phyloP scores from a whole-genome alignment of 2,329 filamentous ascomycete genomes.

The Simplicillium aogashimaense region DNA sequence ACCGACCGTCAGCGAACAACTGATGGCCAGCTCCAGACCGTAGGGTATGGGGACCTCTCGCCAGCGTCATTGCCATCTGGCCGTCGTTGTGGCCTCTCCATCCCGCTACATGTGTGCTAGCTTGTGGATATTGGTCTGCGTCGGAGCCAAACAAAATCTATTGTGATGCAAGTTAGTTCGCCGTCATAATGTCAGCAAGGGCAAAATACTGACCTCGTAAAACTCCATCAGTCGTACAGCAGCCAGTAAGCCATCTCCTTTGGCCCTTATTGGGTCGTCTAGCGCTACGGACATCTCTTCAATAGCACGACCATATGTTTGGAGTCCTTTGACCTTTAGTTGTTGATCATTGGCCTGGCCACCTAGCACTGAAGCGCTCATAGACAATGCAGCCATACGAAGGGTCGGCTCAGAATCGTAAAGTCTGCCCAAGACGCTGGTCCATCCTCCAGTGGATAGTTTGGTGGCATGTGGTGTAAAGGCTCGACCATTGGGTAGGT shows the following conservation, averaged over 20 bases:
- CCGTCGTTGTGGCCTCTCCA: slow-evolving; percentile 3
- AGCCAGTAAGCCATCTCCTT: slow-evolving; percentile 2
- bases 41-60: neutral
- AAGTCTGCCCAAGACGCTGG: slow-evolving; percentile 1
- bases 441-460: slow-evolving; percentile 3
- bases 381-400: slow-evolving; percentile 1
- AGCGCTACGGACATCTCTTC: slow-evolving; percentile 2
- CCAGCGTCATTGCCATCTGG: slow-evolving; percentile 1
- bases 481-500: slow-evolving; percentile 3
- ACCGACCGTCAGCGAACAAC: slow-evolving; percentile 3
- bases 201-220: neutral
- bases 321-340: neutral
- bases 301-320: neutral
- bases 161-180: neutral
- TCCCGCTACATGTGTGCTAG: neutral
- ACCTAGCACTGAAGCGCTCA: slow-evolving; percentile 2
- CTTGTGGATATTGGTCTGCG: neutral
- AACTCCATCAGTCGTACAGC: slow-evolving; percentile 3
- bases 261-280: neutral
- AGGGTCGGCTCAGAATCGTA: slow-evolving; percentile 4
- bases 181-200: no score
- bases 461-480: neutral
- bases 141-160: slow-evolving; percentile 2
- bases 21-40: slow-evolving; percentile 2
- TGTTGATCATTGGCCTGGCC: slow-evolving; percentile 1